Evolutionary conservation across 2,329 filamentous ascomycete genomes (phyloP).

Genomic region (Myriosclerotinia curreyana): DNA sequence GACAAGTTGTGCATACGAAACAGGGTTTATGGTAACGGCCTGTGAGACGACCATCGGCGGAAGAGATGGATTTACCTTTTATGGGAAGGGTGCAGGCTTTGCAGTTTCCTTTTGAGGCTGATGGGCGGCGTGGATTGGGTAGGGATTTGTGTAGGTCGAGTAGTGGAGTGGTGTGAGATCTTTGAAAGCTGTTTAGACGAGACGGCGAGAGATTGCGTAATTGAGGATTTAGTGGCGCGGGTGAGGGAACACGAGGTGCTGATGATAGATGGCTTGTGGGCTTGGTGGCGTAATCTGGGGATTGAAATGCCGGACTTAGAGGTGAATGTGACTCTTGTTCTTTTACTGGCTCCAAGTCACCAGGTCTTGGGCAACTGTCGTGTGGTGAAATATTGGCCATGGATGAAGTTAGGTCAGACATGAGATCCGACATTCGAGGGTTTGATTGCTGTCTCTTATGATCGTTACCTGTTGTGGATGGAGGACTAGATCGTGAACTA

Average conservation of each 20-base stretch:
- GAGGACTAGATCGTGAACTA: constrained; percentile 61
- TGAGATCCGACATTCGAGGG: constrained; percentile 50
- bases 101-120: constrained; percentile 59
- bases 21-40: constrained; percentile 94
- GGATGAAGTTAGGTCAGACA: constrained; percentile 55
- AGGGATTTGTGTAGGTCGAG: constrained; percentile 14
- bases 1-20: constrained; percentile 86
- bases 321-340: constrained; percentile 19
- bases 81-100: constrained; percentile 78
- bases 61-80: constrained; percentile 87
- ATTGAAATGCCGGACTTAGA: constrained; percentile 25
- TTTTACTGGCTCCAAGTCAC: constrained; percentile 12
- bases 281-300: constrained; percentile 48
- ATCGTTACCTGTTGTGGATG: constrained; percentile 39
- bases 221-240: constrained; percentile 8
- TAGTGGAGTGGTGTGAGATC: constrained; percentile 22
- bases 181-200: constrained; percentile 23
- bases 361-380: background rate
- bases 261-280: constrained; percentile 37
- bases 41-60: constrained; percentile 84
- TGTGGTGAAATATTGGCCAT: constrained; percentile 39
- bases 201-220: constrained; percentile 4
- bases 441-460: constrained; percentile 42
- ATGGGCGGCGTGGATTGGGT: constrained; percentile 26
- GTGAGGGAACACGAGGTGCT: constrained; percentile 8